Conservation (phyloP, 2,329 filamentous ascomycete genomes). For the Paraphaeosphaeria sporulosa region DNA sequence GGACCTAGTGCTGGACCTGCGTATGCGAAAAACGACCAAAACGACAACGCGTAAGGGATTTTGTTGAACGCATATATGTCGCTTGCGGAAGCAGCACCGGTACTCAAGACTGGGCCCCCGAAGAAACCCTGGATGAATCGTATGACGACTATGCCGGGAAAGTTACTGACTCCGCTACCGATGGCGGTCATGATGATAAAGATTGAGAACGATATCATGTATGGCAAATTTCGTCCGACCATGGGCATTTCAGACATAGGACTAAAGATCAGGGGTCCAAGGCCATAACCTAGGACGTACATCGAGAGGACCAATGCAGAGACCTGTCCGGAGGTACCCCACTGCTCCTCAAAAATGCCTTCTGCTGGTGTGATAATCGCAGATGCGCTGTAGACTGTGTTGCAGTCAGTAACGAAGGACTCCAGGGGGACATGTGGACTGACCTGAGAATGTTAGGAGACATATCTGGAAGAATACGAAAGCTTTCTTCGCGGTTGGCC, state of each 20-base stretch:
- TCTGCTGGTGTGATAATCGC: slow-evolving; percentile 54
- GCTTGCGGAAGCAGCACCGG: slow-evolving; percentile 29
- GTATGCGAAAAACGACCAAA: slow-evolving; percentile 45
- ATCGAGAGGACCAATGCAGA: slow-evolving; percentile 79
- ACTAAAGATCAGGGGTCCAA: slow-evolving; percentile 59
- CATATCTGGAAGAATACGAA: slow-evolving; percentile 28
- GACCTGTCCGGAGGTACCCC: slow-evolving; percentile 59
- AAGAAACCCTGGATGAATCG: slow-evolving; percentile 37
- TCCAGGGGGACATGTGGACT: background rate
- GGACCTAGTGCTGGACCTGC: slow-evolving; percentile 36
- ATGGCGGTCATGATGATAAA: slow-evolving; percentile 71
- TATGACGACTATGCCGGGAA: slow-evolving; percentile 65
- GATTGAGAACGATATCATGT: slow-evolving; percentile 68
- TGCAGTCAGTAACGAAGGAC: slow-evolving; percentile 58
- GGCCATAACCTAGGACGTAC: slow-evolving; percentile 76
- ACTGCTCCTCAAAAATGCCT: background rate
- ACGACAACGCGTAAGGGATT: slow-evolving; percentile 44
- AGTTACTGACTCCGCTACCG: slow-evolving; percentile 66
- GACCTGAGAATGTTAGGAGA: slow-evolving; percentile 10
- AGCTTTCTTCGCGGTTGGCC: slow-evolving; percentile 29
- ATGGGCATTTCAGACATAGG: slow-evolving; percentile 63
- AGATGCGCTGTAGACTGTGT: slow-evolving; percentile 55
- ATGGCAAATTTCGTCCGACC: slow-evolving; percentile 71
- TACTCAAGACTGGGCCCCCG: slow-evolving; percentile 31
- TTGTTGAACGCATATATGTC: slow-evolving; percentile 43